phyloP scores from a whole-genome alignment of 2,329 filamentous ascomycete genomes.

The Epichloe sibirici region DNA sequence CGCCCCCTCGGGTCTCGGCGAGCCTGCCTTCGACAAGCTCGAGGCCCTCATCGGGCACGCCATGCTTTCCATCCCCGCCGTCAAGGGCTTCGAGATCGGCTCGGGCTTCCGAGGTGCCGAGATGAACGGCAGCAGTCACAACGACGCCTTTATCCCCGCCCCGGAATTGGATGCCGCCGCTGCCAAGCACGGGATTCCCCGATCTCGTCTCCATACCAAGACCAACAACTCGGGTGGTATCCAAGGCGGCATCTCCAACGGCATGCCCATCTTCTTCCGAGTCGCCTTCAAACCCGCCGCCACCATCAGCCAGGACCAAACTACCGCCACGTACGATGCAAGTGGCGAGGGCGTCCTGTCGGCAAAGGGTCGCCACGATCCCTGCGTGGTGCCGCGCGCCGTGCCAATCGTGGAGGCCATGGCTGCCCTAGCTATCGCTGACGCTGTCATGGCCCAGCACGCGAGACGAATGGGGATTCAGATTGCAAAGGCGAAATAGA shows the following conservation, averaged over 20 bases:
- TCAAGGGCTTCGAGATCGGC: constrained; percentile 91
- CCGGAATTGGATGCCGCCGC: constrained; percentile 34
- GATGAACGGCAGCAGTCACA: constrained; percentile 80
- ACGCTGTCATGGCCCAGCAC: constrained; percentile 76
- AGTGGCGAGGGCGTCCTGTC: constrained; percentile 60
- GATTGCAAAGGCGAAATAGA: constrained; percentile 7
- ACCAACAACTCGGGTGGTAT: constrained; percentile 94
- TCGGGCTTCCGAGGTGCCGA: constrained; percentile 83
- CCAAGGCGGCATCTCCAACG: constrained; percentile 91
- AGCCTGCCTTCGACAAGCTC: constrained; percentile 91
- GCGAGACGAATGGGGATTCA: constrained; percentile 34
- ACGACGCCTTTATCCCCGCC: constrained; percentile 48
- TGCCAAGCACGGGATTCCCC: constrained; percentile 31
- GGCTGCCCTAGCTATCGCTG: constrained; percentile 78
- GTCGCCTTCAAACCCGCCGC: constrained; percentile 92
- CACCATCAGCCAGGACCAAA: constrained; percentile 82
- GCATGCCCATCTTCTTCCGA: constrained; percentile 86
- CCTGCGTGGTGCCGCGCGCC: constrained; percentile 79
- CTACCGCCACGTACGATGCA: constrained; percentile 68
- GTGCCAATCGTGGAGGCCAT: constrained; percentile 86
- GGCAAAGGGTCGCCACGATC: constrained; percentile 89
- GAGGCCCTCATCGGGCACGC: constrained; percentile 85
- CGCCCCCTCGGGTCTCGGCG: constrained; percentile 72
- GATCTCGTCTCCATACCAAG: constrained; percentile 63
- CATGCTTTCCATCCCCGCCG: constrained; percentile 90